Conservation (phyloP, 495 filamentous ascomycete genomes). For the Tirmania nivea region DNA sequence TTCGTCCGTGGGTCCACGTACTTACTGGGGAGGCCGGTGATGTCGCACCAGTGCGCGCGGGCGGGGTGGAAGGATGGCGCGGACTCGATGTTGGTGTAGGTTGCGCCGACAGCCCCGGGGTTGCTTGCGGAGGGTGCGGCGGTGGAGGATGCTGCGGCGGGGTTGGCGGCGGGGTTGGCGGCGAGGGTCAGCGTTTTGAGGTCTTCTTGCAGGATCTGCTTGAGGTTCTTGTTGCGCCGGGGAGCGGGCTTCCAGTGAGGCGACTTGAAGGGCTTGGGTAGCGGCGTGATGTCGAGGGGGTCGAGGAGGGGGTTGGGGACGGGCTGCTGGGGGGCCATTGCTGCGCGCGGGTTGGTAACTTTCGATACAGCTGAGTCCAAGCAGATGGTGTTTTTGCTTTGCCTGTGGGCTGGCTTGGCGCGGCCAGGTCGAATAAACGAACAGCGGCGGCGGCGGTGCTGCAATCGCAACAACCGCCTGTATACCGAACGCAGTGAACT, state of each 20-base stretch:
- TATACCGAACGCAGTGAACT: no score
- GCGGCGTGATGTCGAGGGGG: slow-evolving; percentile 61
- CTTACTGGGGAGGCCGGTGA: slow-evolving; percentile 69
- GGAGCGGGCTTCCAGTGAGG: slow-evolving; percentile 71
- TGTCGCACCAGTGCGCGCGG: slow-evolving; percentile 77
- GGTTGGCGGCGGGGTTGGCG: slow-evolving; percentile 31
- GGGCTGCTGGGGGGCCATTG: not conserved
- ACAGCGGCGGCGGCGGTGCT: no score
- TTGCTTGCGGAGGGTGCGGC: slow-evolving; percentile 21
- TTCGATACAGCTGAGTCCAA: no score
- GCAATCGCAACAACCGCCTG: no score
- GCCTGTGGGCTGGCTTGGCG: no score
- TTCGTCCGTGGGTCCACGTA: slow-evolving; percentile 90
- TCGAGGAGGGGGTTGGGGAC: slow-evolving; percentile 35
- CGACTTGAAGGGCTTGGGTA: slow-evolving; percentile 73
- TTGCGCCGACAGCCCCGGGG: slow-evolving; percentile 35
- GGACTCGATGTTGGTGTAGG: slow-evolving; percentile 88
- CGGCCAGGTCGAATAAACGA: no score
- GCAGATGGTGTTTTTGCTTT: no score
- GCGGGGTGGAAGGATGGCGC: slow-evolving; percentile 61
- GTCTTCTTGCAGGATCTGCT: slow-evolving; percentile 83
- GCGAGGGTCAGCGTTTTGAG: slow-evolving; percentile 60
- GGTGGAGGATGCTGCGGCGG: slow-evolving; percentile 38
- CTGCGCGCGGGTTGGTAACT: no score
- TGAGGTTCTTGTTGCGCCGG: slow-evolving; percentile 94